Base-by-base conservation (phyloP, 2,329 filamentous ascomycete genomes). In the Fusarium staphyleae region DNA sequence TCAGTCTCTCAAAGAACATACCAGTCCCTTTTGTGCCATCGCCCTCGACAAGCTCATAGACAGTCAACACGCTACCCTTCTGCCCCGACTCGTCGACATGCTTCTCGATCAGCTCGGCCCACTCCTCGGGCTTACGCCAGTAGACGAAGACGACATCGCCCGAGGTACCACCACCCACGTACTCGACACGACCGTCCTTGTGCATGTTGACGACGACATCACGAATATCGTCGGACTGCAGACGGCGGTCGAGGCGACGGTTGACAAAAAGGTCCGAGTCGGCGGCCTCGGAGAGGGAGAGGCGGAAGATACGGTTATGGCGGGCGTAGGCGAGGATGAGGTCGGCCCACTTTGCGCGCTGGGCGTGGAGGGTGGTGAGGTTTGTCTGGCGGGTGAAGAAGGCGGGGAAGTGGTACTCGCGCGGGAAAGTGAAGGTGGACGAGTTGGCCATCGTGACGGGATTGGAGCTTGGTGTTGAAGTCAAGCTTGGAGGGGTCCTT, bases 21-120 rank as follows among this genome's bases (percentile, higher is more conserved):
- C 87, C 87, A 63, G 87, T 84, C 2, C 84, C 86, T 52, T 79
- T 74, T 2, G 90, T 91, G 24, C 81, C 88, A 69, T 98, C 93
- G n/a, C 93, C 91, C 73, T 97, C 87, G 2, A 86, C 82, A 67
- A 99, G 77, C 77, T 99, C 95, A 74, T 97, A 98, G 18, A 99
- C 79, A 50, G 95, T 99, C 69, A 99, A 74, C 49, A 99, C 93
- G 11, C 83, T 86, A 18, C 91, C 91, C 78, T 89, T 93, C 79
- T 97, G 93, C 4, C 86, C 95, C 55, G 92, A 96, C 57, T 86
- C 85, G 24, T 98, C 93, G 37, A 92, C 88, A 87, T 91, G 98
- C 35, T 79, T 83, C 72, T 89, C 88, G 34, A 98, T 77, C 54
- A 87, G 70, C 28, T 81, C 84, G 2, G 92, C 95, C 93, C 95